phyloP scores from a whole-genome alignment of 148 eudicot genomes.

The Euryodendron excelsum region DNA sequence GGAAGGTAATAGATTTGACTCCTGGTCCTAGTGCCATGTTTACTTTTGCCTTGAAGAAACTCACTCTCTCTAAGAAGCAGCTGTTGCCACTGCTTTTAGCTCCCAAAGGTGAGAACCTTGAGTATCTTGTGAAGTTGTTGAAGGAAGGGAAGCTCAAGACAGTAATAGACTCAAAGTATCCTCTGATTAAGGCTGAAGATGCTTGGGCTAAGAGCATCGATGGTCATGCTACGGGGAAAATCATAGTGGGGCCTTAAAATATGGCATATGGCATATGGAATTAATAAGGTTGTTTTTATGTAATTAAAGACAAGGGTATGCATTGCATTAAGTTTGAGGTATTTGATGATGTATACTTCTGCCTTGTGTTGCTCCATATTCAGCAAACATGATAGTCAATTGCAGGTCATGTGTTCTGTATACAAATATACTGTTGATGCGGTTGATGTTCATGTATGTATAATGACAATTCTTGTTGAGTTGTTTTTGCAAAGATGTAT shows the following conservation, averaged over 20 bases:
- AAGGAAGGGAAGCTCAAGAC: slow-evolving; percentile 73
- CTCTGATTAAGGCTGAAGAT: slow-evolving; percentile 65
- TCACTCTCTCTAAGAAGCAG: slow-evolving; percentile 60
- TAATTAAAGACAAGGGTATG: background rate
- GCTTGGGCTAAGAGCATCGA: slow-evolving; percentile 73
- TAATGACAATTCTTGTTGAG: background rate
- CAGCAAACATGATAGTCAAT: background rate
- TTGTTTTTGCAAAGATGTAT: too few species aligned
- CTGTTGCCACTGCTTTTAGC: slow-evolving; percentile 43
- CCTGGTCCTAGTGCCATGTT: slow-evolving; percentile 39
- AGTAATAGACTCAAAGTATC: slow-evolving; percentile 58
- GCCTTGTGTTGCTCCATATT: too few species aligned
- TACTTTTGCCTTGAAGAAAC: slow-evolving; percentile 55
- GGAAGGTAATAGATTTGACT: slow-evolving; percentile 66
- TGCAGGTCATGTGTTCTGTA: background rate
- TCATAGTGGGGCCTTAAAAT: slow-evolving; percentile 60
- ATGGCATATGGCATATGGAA: background rate
- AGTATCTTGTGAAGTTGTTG: slow-evolving; percentile 52
- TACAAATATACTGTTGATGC: background rate
- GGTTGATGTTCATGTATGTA: background rate
- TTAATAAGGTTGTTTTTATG: background rate
- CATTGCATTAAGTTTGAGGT: too few species aligned
- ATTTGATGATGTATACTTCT: too few species aligned
- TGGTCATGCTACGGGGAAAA: slow-evolving; percentile 83
- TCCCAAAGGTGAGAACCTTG: slow-evolving; percentile 50